Base-by-base conservation (phyloP, 306 rosid species). In the Malus sieversii region DNA sequence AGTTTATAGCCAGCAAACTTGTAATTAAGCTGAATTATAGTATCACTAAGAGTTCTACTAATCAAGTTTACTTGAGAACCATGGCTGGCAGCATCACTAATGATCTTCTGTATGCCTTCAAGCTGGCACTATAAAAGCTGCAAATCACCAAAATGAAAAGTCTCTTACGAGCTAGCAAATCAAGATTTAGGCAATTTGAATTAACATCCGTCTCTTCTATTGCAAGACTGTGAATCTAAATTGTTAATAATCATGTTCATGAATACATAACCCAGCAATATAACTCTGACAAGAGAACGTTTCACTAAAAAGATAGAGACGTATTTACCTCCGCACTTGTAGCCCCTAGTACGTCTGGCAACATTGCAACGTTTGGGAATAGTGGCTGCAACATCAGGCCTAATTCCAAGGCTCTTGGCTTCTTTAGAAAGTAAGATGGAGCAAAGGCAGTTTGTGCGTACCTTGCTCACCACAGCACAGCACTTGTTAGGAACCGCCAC, bases 321-420 rank as follows among this genome's bases (percentile, higher is more conserved):
- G 11, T n/a, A 48, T 48, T 4, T n/a, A 84, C 86, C 88, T 82
- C 87, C 84, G 52, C 86, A 87, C 72, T 82, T 78, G 85, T 68
- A 84, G 42, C 80, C 85, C 55, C 66, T 30, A 0, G 83, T 80
- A 18, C 78, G 83, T 27, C 75, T 72, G 18, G 46, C 45, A 4
- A 84, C 64, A 32, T 78, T 68, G 27, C 86, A 82, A 23, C 83
- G 85, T 75, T 80, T 78, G 3, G 88, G 83, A 48, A 82, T 75
- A 35, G 82, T 80, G 6, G 78, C 64, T 0, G 84, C 82, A 22
- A 82, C 10, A 32, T 78, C 75, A 8, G 82, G 84, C 64, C 73
- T 76, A 2, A 30, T 10, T 18, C 88, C 88, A 8, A 52, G 30
- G 27, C 44, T 68, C 45, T 38, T 64, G 44, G 59, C 58, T 60